Evolutionary conservation across 495 filamentous ascomycete species (phyloP).

Genomic region (Talaromyces thailandensis): DNA sequence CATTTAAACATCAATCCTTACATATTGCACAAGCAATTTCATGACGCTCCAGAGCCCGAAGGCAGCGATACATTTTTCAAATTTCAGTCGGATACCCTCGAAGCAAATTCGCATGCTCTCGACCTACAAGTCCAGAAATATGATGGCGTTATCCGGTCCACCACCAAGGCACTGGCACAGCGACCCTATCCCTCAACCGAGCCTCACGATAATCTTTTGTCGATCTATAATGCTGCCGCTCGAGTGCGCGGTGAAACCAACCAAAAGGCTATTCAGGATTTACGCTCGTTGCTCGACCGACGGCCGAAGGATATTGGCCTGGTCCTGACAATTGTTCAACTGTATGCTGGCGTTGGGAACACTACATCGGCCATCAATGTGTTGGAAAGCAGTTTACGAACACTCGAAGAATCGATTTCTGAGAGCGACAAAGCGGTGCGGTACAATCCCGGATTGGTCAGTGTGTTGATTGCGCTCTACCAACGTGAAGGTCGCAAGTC

Average conservation of each 20-base stretch:
- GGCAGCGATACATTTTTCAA: slow-evolving; percentile 67
- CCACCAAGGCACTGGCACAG: slow-evolving; percentile 46
- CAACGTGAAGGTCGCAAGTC: slow-evolving; percentile 65
- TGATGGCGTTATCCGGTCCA: slow-evolving; percentile 58
- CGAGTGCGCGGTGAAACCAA: slow-evolving; percentile 53
- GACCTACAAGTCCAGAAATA: slow-evolving; percentile 77
- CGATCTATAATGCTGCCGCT: slow-evolving; percentile 76
- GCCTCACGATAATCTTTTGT: slow-evolving; percentile 50
- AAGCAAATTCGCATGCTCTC: slow-evolving; percentile 59
- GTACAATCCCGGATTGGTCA: slow-evolving; percentile 78
- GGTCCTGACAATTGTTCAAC: slow-evolving; percentile 71
- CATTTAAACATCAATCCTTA: slow-evolving; percentile 62
- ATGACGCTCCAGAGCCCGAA: slow-evolving; percentile 45
- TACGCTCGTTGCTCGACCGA: slow-evolving; percentile 65
- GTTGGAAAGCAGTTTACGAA: slow-evolving; percentile 64
- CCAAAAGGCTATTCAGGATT: slow-evolving; percentile 60
- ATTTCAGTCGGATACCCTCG: slow-evolving; percentile 61
- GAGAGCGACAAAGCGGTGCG: slow-evolving; percentile 57
- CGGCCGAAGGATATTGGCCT: slow-evolving; percentile 79
- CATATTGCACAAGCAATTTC: slow-evolving; percentile 58
- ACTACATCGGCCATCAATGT: slow-evolving; percentile 64
- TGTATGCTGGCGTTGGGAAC: slow-evolving; percentile 70
- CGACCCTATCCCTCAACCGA: slow-evolving; percentile 47
- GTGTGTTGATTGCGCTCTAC: slow-evolving; percentile 76
- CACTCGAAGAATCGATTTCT: slow-evolving; percentile 58